phyloP scores from a whole-genome alignment of 805 yeast genomes.

The Candida namnaoensis region DNA sequence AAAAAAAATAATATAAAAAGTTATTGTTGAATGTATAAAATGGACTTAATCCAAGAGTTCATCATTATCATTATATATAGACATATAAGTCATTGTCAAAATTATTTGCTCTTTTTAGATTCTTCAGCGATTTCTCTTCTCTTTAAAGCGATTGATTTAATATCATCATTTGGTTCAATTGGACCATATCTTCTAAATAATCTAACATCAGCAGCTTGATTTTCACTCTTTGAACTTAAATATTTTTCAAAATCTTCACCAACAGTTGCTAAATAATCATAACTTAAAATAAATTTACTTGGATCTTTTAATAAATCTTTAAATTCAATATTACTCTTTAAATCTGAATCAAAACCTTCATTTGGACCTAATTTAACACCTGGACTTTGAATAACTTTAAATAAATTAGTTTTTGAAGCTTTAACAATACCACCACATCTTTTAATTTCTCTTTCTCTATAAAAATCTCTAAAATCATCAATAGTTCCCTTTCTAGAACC shows the following conservation, averaged over 20 bases:
- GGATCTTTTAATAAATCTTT: slow-evolving; percentile 28
- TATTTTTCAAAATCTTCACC: slow-evolving; percentile 38
- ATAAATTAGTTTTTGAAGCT: slow-evolving; percentile 68
- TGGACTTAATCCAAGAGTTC: too few relatives aligned
- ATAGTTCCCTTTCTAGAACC: slow-evolving; percentile 70
- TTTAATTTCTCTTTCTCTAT: slow-evolving; percentile 55
- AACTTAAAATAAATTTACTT: slow-evolving; percentile 44
- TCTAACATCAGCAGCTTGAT: slow-evolving; percentile 38
- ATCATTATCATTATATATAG: too few relatives aligned
- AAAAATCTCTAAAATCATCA: slow-evolving; percentile 62
- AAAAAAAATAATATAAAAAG: too few relatives aligned
- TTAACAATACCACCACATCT: slow-evolving; percentile 67
- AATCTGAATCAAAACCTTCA: slow-evolving; percentile 68
- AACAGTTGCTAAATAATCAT: slow-evolving; percentile 43
- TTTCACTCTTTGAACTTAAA: slow-evolving; percentile 22
- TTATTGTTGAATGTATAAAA: too few relatives aligned
- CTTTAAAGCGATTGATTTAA: slow-evolving; percentile 21
- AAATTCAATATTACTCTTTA: slow-evolving; percentile 28
- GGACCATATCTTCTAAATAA: slow-evolving; percentile 65
- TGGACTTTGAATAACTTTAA: slow-evolving; percentile 45
- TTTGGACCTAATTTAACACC: slow-evolving; percentile 62
- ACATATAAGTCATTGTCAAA: too few relatives aligned
- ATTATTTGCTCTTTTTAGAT: background rate
- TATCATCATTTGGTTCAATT: slow-evolving; percentile 33
- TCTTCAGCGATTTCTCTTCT: slow-evolving; percentile 9